A percentile compares a stretch with the other conserved stretches of the same genome.
These are phyloP conservation scores for Chlorella vulgaris DNA, from an alignment of 139 green algal species.

Conservation along the genomic window DNA sequence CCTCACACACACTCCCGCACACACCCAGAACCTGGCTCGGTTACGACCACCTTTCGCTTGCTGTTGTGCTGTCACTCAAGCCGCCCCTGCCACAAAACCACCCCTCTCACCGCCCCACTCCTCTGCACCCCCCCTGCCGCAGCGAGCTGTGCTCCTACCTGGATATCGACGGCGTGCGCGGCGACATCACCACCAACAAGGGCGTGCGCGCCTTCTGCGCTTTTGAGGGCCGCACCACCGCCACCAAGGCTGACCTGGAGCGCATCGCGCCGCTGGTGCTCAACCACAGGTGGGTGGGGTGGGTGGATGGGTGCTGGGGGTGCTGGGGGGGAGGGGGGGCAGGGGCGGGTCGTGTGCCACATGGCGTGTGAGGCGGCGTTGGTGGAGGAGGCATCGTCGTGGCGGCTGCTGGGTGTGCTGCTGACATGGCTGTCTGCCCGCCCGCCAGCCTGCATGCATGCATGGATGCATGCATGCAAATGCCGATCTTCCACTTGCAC, in stretches of 20 bases:
- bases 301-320: neutral
- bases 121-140: neutral
- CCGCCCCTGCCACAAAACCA: neutral
- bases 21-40: too few relatives aligned
- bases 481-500: neutral
- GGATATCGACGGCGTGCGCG: conserved; percentile 92
- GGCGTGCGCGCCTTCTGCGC: conserved; percentile 83
- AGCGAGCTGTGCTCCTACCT: conserved; percentile 85
- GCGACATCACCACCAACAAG: conserved; percentile 90
- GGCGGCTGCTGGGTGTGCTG: too few relatives aligned
- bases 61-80: neutral
- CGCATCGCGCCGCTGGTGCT: conserved; percentile 81
- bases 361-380: too few relatives aligned
- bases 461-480: too few relatives aligned
- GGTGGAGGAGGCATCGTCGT: too few relatives aligned
- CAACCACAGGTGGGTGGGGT: conserved; percentile 72
- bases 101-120: neutral
- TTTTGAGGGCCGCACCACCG: conserved; percentile 70
- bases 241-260: conserved; percentile 77
- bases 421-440: too few relatives aligned
- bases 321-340: neutral
- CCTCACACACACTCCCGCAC: neutral
- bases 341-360: too few relatives aligned
- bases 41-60: too few relatives aligned
- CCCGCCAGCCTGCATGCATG: too few relatives aligned